Base-by-base conservation (phyloP, 164 flowering plant genomes). In the Macadamia tetraphylla region DNA sequence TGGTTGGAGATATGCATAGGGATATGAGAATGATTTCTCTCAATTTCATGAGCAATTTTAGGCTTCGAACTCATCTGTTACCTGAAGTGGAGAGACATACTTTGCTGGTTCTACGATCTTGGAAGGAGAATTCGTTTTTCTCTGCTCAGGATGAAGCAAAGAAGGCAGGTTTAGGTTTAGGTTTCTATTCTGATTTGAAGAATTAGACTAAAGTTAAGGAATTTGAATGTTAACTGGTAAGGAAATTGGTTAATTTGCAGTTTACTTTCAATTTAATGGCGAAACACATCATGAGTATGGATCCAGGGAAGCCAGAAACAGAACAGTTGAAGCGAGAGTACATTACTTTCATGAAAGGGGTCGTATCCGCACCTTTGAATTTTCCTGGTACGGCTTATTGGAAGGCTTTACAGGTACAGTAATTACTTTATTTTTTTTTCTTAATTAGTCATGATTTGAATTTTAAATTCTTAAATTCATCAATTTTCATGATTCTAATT, bases 261-360 rank as follows among this genome's bases (percentile, higher is more conserved):
- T 93, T 88, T 60, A 93, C 98, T 1, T 93, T 93, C 79, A 93
- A 93, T 80, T 77, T 93, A 77, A 93, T 93, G 94, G 98, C 96
- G 3, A 87, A 88, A 32, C 86, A 93, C 69, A 93, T 93, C 52
- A 87, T 93, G 98, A 93, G 98, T 73, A 73, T 91, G 85, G 91
- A 91, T 9, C 92, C 97, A 23, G 92, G 96, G 30, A 72, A 80
- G 70, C 75, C 80, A 0, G 97, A 91, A 72, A 89, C 94, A 0
- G 98, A 89, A 86, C 67, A 79, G 72, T 76, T 93, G 73, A 93
- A 89, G 82, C 84, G 76, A 70, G 97, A 90, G 73, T 92, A 92
- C 69, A 82, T 90, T 52, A 90, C 95, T 60, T 92, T 92, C 87
- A 92, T 92, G 98, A 92, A 92, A 79, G 98, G 98, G 53, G 95